These are phyloP conservation scores for Boletus vinaceobasis DNA, from an alignment of 768 basidiomycete genomes.

Conservation along the genomic window DNA sequence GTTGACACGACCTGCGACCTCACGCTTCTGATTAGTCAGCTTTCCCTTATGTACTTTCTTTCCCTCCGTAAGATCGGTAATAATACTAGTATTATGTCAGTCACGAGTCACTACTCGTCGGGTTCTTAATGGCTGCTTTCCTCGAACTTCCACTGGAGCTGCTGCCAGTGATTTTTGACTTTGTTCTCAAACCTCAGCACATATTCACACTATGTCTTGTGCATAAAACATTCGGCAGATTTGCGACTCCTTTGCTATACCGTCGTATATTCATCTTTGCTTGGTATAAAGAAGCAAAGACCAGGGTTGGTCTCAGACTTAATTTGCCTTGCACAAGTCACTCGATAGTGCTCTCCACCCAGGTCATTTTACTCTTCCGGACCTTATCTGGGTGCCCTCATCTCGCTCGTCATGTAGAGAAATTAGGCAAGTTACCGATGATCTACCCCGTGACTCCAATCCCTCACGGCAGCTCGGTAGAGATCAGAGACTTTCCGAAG, in stretches of 20 bases:
- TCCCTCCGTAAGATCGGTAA: no score
- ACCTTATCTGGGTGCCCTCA: conserved; percentile 54
- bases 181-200: conserved; percentile 51
- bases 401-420: conserved; percentile 55
- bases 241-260: conserved; percentile 54
- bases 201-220: conserved; percentile 54
- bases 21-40: conserved; percentile 24
- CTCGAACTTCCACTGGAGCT: conserved; percentile 65
- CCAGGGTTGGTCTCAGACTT: conserved; percentile 40
- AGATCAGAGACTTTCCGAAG: conserved; percentile 73
- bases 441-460: not conserved
- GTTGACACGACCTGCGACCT: not conserved
- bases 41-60: not conserved
- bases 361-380: conserved; percentile 62
- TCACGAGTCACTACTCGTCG: not conserved
- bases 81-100: no score
- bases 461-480: conserved; percentile 34
- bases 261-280: conserved; percentile 58
- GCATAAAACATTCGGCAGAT: conserved; percentile 50
- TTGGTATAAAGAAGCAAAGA: conserved; percentile 67
- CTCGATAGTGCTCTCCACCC: not conserved
- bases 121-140: conserved; percentile 37
- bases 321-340: not conserved
- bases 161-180: conserved; percentile 50
- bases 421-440: conserved; percentile 47